phyloP scores from a whole-genome alignment of 768 basidiomycete species.

The Gautieria morchelliformis region DNA sequence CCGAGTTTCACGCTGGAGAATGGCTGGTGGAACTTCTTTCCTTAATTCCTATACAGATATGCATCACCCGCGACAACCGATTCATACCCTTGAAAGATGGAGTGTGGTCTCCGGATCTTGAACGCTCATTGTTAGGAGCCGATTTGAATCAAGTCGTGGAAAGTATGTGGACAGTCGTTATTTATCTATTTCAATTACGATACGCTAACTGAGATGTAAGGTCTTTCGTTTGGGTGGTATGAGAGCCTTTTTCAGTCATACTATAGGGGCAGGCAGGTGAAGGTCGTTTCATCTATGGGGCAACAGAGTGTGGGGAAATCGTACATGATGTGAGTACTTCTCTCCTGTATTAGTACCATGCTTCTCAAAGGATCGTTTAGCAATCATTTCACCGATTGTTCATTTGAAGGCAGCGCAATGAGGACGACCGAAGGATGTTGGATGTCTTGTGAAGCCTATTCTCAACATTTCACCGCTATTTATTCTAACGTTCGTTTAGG shows the following conservation, averaged over 20 bases:
- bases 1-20: slow-evolving; percentile 40
- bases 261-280: slow-evolving; percentile 33
- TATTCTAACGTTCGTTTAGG: slow-evolving; percentile 21
- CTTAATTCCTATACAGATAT: slow-evolving; percentile 56
- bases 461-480: neutral
- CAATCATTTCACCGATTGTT: slow-evolving; percentile 54
- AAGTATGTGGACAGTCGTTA: slow-evolving; percentile 10
- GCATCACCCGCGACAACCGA: slow-evolving; percentile 47
- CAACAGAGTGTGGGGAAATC: slow-evolving; percentile 10
- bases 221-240: neutral
- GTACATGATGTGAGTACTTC: slow-evolving; percentile 5
- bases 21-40: slow-evolving; percentile 56
- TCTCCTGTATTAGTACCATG: neutral
- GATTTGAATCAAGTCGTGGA: slow-evolving; percentile 50
- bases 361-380: neutral
- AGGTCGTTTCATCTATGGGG: slow-evolving; percentile 61
- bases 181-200: neutral
- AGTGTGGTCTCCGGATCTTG: slow-evolving; percentile 38
- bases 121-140: slow-evolving; percentile 46
- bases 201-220: neutral
- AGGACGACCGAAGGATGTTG: slow-evolving; percentile 37
- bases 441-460: slow-evolving; percentile 11
- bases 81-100: slow-evolving; percentile 56
- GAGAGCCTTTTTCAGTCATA: neutral
- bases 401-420: slow-evolving; percentile 59